Base-by-base conservation (phyloP, 139 green algal species). In the Chlamydomonas asymmetrica region DNA sequence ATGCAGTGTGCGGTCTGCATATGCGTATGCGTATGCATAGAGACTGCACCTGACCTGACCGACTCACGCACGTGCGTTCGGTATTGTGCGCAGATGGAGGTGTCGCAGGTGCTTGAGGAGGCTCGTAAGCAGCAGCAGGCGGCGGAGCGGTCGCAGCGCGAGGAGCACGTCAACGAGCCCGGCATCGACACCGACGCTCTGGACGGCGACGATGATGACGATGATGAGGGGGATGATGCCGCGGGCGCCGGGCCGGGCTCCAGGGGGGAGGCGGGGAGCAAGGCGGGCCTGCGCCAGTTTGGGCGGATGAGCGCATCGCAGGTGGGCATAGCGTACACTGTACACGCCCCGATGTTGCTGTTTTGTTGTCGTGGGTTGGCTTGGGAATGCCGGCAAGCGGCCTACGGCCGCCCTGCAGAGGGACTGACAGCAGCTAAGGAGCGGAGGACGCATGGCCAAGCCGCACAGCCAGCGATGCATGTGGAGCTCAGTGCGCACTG, bases 241-340 rank as follows among this genome's bases (percentile, higher is more conserved):
- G 56, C 52, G 43, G 40, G 50, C 41, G 68, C 52, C 25, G 66
- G 59, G 34, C 66, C 64, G 40, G 63, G 71, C 20, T 43, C 29
- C 25, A 57, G 10, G 7, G 49, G 22, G n/a, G 57, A 48, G 18
- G 45, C 37, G 41, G 50, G 66, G 64, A n/a, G 29, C 7, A 31
- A 35, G 50, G 75, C 18, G 8, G 61, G 31, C 23, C 65, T 94
- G 40, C 64, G 60, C 54, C 79, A 76, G 27, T 92, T 90, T 67
- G n/a, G 29, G 1, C 67, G 77, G 16, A 79, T 97, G 23, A 92
- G 74, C 2, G 60, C 66, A 29, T 71, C 74, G 10, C 68, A 86
- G 35, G 63, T 93, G 23, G 65, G 84, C 57, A 13, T 65, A 89
- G 67, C 71, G 25, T 22, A 32, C 79, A 39, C 31, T 84, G 32